phyloP scores from a whole-genome alignment of 139 green algal genomes.

The Picochlorum sp. region DNA sequence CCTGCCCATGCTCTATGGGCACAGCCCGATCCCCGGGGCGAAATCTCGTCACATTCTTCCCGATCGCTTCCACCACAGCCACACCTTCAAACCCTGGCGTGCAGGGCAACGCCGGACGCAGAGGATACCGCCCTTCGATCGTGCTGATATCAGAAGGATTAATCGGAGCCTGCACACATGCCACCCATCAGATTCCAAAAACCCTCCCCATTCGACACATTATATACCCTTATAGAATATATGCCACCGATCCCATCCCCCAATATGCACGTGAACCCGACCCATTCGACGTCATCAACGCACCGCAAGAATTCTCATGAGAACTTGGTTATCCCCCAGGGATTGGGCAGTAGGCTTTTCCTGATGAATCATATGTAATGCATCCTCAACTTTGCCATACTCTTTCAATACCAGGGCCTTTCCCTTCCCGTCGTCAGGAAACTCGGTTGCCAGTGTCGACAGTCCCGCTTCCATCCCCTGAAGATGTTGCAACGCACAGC shows the following conservation, averaged over 20 bases:
- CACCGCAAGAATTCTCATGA: constrained; percentile 22
- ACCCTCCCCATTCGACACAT: too few species aligned
- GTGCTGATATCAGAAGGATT: constrained; percentile 80
- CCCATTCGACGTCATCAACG: too few species aligned
- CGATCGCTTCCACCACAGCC: constrained; percentile 44
- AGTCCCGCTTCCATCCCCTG: neutral
- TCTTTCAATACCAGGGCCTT: neutral
- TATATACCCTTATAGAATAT: too few species aligned
- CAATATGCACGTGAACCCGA: too few species aligned
- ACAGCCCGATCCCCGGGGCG: constrained; percentile 63
- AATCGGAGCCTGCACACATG: constrained; percentile 48
- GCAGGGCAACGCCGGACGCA: constrained; percentile 43
- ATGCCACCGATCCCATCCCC: too few species aligned
- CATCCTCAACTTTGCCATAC: constrained; percentile 6
- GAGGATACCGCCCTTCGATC: constrained; percentile 68
- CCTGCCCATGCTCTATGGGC: constrained; percentile 45
- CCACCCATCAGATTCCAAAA: too few species aligned
- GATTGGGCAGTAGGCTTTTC: neutral
- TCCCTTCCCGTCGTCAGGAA: neutral
- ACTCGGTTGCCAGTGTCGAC: neutral
- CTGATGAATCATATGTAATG: neutral
- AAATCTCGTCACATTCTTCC: constrained; percentile 39
- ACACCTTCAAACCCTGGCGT: constrained; percentile 73
- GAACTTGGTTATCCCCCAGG: constrained; percentile 17
- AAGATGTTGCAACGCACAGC: neutral